These are phyloP conservation scores for Vinca minor DNA, from an alignment of 257 asterid genomes.

Conservation along the genomic window DNA sequence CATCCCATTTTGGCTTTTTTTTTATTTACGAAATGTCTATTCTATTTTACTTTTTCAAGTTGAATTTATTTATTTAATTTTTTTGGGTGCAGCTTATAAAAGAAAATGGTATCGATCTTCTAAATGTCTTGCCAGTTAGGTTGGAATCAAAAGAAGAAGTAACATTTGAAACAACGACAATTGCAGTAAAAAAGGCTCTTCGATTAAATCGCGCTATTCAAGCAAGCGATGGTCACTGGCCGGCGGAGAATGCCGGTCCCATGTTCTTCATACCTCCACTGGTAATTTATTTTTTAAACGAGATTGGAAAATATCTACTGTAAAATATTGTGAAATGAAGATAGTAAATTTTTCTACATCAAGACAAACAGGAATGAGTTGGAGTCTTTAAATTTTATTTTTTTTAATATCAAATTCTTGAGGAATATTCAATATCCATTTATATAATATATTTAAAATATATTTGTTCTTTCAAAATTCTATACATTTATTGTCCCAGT, in stretches of 20 bases:
- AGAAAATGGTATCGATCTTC: slow-evolving; percentile 47
- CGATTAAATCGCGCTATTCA: slow-evolving; percentile 51
- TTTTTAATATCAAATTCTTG: too few species aligned
- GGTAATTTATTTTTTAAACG: too few species aligned
- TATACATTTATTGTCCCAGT: too few species aligned
- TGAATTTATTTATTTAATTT: too few species aligned
- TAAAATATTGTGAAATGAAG: too few species aligned
- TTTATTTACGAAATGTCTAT: neutral
- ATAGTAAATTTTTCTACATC: too few species aligned
- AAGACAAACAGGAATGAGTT: too few species aligned
- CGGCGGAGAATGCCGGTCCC: slow-evolving; percentile 67
- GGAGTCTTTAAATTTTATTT: too few species aligned
- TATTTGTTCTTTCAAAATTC: too few species aligned
- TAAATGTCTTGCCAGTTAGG: slow-evolving; percentile 39
- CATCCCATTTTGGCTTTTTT: neutral
- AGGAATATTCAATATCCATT: too few species aligned
- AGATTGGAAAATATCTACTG: neutral
- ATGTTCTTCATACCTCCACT: slow-evolving; percentile 53
- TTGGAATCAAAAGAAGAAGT: slow-evolving; percentile 41
- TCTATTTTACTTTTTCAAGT: too few species aligned
- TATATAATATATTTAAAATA: too few species aligned
- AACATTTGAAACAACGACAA: slow-evolving; percentile 36
- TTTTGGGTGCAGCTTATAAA: slow-evolving; percentile 28
- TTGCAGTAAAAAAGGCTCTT: slow-evolving; percentile 51
- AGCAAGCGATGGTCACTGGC: slow-evolving; percentile 80